These are phyloP conservation scores for Phytopythium mirpurense DNA, from an alignment of 352 stramenopile species.

Conservation along the genomic window DNA sequence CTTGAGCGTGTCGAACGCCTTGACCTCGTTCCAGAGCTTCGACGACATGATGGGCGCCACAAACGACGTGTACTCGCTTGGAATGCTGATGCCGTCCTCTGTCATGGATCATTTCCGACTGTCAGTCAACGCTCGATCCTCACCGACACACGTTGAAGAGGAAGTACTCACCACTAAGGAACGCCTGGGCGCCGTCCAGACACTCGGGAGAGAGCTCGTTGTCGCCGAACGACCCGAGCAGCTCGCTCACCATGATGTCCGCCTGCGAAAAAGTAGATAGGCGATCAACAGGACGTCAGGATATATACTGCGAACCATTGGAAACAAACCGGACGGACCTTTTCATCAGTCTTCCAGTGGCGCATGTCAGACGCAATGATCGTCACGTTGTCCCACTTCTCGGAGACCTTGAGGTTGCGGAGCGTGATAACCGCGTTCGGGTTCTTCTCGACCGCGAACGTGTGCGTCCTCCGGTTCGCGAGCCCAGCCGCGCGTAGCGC, in stretches of 20 bases:
- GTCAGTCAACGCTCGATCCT: no score
- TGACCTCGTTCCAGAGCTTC: conserved; percentile 91
- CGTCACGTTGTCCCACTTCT: conserved; percentile 84
- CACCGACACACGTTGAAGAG: background rate
- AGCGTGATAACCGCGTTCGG: conserved; percentile 96
- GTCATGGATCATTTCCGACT: conserved; percentile 10
- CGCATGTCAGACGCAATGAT: conserved; percentile 88
- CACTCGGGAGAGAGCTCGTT: conserved; percentile 99
- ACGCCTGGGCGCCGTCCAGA: conserved; percentile 92
- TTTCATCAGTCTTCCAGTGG: conserved; percentile 66
- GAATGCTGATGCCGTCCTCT: conserved; percentile 88
- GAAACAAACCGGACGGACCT: conserved; percentile 25
- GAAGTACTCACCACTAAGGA: conserved; percentile 71
- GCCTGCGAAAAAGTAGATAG: conserved; percentile 21
- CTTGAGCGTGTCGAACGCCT: conserved; percentile 67
- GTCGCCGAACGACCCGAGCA: conserved; percentile 96
- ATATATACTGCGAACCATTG: no score
- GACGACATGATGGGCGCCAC: conserved; percentile 93
- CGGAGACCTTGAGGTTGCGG: conserved; percentile 78
- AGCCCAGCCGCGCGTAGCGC: conserved; percentile 65
- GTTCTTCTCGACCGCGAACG: conserved; percentile 99
- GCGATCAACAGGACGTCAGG: background rate
- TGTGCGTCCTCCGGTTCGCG: conserved; percentile 66
- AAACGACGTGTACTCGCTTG: conserved; percentile 92
- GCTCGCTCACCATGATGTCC: conserved; percentile 95